These are phyloP conservation scores for Edaphochlamys debaryana DNA, from an alignment of 139 green algal genomes.

Conservation along the genomic window DNA sequence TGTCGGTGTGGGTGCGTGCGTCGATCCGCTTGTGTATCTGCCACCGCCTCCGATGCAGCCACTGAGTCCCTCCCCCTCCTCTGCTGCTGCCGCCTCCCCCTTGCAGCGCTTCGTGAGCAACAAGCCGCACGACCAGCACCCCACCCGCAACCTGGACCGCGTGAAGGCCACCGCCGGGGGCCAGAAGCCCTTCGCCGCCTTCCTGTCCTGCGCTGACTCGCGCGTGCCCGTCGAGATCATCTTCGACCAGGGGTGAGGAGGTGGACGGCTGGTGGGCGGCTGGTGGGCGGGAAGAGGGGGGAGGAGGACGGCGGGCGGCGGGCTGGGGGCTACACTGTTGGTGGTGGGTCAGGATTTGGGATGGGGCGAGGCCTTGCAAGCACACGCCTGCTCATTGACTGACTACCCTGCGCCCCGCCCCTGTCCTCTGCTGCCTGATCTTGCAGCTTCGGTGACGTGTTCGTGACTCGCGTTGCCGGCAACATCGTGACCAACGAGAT, in stretches of 20 bases:
- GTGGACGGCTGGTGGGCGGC: neutral
- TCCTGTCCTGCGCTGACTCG: slow-evolving; percentile 3
- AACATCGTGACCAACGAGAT: slow-evolving; percentile 11
- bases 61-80: neutral
- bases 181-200: neutral
- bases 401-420: too few species aligned
- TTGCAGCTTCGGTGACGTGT: slow-evolving; percentile 7
- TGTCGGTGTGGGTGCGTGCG: neutral
- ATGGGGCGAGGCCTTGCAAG: neutral
- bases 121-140: neutral
- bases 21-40: neutral
- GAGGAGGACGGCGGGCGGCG: neutral
- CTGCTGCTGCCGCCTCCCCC: neutral
- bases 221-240: neutral
- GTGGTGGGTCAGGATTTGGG: neutral
- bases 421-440: neutral
- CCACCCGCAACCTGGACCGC: neutral
- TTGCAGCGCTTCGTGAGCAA: neutral
- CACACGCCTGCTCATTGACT: neutral
- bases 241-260: neutral
- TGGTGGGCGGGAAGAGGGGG: neutral
- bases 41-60: neutral
- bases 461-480: neutral
- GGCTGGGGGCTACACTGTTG: too few species aligned
- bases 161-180: neutral